Percentiles rank a stretch among this genome's conserved stretches.
These are phyloP conservation scores for Mycena capillaripes DNA, from an alignment of 768 basidiomycete species.

Conservation along the genomic window DNA sequence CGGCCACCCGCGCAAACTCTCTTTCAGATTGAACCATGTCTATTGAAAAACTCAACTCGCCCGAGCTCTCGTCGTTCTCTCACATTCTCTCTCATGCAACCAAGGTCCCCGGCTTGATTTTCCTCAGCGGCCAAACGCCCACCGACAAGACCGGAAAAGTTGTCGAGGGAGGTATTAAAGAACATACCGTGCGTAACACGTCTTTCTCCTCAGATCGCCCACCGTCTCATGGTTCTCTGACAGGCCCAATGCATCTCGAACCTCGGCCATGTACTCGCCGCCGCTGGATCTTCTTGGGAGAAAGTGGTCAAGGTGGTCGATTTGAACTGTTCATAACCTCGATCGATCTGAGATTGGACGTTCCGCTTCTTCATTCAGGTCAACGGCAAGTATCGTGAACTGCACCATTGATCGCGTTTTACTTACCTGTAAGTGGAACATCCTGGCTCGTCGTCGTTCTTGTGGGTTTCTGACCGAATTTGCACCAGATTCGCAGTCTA, in stretches of 20 bases:
- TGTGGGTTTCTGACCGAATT: no score
- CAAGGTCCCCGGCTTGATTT: slow-evolving; percentile 65
- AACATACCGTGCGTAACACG: slow-evolving; percentile 63
- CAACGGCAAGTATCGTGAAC: no score
- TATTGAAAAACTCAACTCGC: slow-evolving; percentile 69
- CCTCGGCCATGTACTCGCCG: slow-evolving; percentile 65
- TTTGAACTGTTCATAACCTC: neutral
- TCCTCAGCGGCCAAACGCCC: slow-evolving; percentile 73
- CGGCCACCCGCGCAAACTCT: no score
- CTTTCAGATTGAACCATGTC: slow-evolving; percentile 58
- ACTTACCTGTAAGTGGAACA: no score
- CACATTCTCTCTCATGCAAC: slow-evolving; percentile 64
- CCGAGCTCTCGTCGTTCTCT: slow-evolving; percentile 57
- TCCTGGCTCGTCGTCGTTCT: no score
- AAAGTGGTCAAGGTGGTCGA: slow-evolving; percentile 58
- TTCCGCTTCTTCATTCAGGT: slow-evolving; percentile 40
- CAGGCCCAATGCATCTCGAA: slow-evolving; percentile 72
- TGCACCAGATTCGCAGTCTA: slow-evolving; percentile 58
- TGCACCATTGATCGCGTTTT: no score
- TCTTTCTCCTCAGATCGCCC: slow-evolving; percentile 6
- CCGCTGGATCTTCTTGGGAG: slow-evolving; percentile 72
- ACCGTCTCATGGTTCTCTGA: slow-evolving; percentile 1
- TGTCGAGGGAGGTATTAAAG: slow-evolving; percentile 70
- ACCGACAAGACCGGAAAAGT: slow-evolving; percentile 61
- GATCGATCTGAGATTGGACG: neutral